phyloP scores from a whole-genome alignment of 2,329 filamentous ascomycete species.

The Neoscytalidium dimidiatum region DNA sequence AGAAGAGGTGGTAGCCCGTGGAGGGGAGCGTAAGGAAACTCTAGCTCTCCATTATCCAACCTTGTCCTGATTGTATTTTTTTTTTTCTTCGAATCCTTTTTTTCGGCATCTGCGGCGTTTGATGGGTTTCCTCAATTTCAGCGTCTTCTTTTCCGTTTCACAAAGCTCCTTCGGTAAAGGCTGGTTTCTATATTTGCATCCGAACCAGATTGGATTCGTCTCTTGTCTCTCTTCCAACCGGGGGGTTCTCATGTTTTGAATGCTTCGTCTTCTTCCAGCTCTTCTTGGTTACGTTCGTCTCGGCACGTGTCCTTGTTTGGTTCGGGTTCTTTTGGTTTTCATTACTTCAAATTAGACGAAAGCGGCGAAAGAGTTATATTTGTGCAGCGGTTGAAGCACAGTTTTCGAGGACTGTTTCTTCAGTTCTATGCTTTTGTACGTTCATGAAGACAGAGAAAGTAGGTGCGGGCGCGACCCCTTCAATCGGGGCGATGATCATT shows the following conservation, averaged over 20 bases:
- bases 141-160: neutral
- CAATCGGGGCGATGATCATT: neutral
- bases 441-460: neutral
- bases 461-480: neutral
- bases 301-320: neutral
- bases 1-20: slow-evolving; percentile 15
- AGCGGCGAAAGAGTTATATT: neutral
- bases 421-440: neutral
- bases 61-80: slow-evolving; percentile 1
- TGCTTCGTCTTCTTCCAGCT: neutral
- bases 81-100: neutral
- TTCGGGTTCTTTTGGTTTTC: neutral
- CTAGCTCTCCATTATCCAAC: no score
- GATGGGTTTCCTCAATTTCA: neutral
- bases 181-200: neutral
- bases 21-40: slow-evolving; percentile 9
- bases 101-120: slow-evolving; percentile 3
- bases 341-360: neutral
- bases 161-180: neutral
- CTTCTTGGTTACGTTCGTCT: neutral
- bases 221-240: neutral
- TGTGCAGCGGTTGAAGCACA: neutral
- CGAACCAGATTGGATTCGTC: slow-evolving; percentile 1
- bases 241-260: neutral
- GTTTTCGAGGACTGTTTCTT: no score